A percentile compares a stretch with the other conserved stretches of the same genome.
Conservation (phyloP, 441 rosid species). For the Mallotus repandus region DNA sequence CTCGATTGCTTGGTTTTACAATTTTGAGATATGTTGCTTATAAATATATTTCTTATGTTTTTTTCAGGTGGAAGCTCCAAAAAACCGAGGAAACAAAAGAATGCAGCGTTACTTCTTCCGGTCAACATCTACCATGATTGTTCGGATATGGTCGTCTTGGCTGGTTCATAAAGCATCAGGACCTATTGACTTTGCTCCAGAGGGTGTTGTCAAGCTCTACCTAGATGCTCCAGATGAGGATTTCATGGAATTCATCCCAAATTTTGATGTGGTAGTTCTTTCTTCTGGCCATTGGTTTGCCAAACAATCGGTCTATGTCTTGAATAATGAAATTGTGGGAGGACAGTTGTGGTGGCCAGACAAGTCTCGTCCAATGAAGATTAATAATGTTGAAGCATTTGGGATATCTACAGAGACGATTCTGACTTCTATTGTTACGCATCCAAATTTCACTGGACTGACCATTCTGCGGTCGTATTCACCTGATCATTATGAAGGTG, state of each 20-base stretch:
- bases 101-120: slow-evolving; percentile 84
- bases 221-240: slow-evolving; percentile 74
- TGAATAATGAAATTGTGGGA: slow-evolving; percentile 82
- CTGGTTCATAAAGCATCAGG: slow-evolving; percentile 68
- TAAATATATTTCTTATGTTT: slow-evolving; percentile 1
- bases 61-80: slow-evolving; percentile 85
- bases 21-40: slow-evolving; percentile 1
- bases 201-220: slow-evolving; percentile 72
- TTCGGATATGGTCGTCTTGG: slow-evolving; percentile 97
- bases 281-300: slow-evolving; percentile 99
- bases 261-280: slow-evolving; percentile 71
- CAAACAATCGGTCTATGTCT: slow-evolving; percentile 80
- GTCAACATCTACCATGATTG: slow-evolving; percentile 67
- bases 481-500: slow-evolving; percentile 96
- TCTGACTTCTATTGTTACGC: slow-evolving; percentile 55
- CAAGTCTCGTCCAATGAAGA: slow-evolving; percentile 61
- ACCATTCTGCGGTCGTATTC: slow-evolving; percentile 78
- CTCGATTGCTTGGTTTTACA: neutral
- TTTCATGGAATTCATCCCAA: slow-evolving; percentile 66
- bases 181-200: slow-evolving; percentile 65
- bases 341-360: slow-evolving; percentile 95
- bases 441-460: slow-evolving; percentile 77
- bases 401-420: slow-evolving; percentile 83
- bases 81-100: slow-evolving; percentile 75
- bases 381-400: slow-evolving; percentile 78